These are phyloP conservation scores for Gaeumannomyces sp. DNA, from an alignment of 2,329 filamentous ascomycete species.

Conservation along the genomic window DNA sequence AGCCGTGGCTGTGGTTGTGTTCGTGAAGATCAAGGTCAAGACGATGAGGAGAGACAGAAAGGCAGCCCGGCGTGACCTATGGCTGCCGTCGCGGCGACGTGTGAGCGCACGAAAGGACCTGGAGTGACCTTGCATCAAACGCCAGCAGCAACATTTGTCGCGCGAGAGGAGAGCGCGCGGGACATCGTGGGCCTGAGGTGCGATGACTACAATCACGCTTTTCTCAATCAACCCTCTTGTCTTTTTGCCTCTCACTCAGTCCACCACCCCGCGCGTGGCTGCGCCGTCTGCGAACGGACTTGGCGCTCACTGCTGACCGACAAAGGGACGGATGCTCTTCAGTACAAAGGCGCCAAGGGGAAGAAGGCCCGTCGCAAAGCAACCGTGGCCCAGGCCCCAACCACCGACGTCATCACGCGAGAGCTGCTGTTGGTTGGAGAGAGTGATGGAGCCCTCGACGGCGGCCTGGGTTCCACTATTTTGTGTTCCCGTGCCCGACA, in stretches of 20 bases:
- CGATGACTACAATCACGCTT: not conserved
- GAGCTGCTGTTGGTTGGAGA: not conserved
- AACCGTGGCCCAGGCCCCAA: conserved; percentile 3
- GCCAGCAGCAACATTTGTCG: too few species aligned
- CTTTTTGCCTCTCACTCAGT: not conserved
- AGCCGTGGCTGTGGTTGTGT: not conserved
- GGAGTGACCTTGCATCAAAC: too few species aligned
- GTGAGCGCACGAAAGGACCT: not conserved
- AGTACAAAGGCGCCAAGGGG: not conserved
- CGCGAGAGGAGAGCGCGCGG: too few species aligned
- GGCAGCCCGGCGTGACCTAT: not conserved
- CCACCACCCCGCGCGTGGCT: not conserved
- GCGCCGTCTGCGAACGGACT: not conserved
- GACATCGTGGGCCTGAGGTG: not conserved
- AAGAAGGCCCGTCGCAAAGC: not conserved
- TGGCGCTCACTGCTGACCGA: not conserved
- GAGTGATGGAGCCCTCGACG: not conserved
- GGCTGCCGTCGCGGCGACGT: not conserved
- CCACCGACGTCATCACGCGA: conserved; percentile 11
- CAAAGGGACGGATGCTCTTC: not conserved
- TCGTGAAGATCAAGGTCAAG: not conserved
- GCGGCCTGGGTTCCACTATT: not conserved
- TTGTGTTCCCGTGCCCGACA: not conserved
- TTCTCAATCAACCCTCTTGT: not conserved
- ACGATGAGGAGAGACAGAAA: not conserved